A percentile compares a stretch with the other conserved stretches of the same genome.
phyloP scores from a whole-genome alignment of 2,329 filamentous ascomycete genomes.

The Tympanopsis confertula region DNA sequence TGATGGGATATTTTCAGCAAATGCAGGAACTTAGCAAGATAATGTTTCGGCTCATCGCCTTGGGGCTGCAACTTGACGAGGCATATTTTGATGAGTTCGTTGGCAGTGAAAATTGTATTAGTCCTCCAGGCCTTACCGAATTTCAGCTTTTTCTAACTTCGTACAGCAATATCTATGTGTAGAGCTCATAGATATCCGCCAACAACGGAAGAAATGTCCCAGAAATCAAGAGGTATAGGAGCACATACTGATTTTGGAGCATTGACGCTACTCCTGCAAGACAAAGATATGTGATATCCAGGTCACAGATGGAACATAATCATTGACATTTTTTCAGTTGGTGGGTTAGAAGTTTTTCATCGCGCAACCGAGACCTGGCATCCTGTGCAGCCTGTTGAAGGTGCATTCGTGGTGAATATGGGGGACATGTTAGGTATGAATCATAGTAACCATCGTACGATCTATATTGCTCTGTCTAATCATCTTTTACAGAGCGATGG shows the following conservation, averaged over 20 bases:
- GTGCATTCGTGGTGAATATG: conserved; percentile 14
- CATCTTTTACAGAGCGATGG: conserved; percentile 9
- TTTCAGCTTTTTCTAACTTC: too few relatives aligned
- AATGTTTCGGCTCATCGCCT: conserved; percentile 12
- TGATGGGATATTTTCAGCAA: conserved; percentile 13
- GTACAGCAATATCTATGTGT: conserved; percentile 10
- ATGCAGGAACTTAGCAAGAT: conserved; percentile 9
- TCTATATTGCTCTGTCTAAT: not conserved
- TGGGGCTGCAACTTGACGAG: conserved; percentile 10
- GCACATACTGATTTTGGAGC: conserved; percentile 14
- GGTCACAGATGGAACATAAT: too few relatives aligned
- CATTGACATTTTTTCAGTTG: too few relatives aligned
- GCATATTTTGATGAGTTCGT: conserved; percentile 10
- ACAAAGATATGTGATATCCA: conserved; percentile 10
- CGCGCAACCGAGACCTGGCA: conserved; percentile 5
- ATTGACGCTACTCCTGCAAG: conserved; percentile 12
- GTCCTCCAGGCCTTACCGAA: not conserved
- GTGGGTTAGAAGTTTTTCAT: conserved; percentile 9
- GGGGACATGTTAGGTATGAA: conserved; percentile 12
- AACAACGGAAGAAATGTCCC: too few relatives aligned
- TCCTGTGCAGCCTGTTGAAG: conserved; percentile 5
- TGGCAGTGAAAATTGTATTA: conserved; percentile 9
- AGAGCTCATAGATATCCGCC: conserved; percentile 10
- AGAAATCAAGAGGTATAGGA: conserved; percentile 5
- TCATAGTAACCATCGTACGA: too few relatives aligned